Evolutionary conservation across 2,329 filamentous ascomycete species (phyloP), one percentile per base, ranked within the genome.

Genomic region (Fusarium sp.): DNA sequence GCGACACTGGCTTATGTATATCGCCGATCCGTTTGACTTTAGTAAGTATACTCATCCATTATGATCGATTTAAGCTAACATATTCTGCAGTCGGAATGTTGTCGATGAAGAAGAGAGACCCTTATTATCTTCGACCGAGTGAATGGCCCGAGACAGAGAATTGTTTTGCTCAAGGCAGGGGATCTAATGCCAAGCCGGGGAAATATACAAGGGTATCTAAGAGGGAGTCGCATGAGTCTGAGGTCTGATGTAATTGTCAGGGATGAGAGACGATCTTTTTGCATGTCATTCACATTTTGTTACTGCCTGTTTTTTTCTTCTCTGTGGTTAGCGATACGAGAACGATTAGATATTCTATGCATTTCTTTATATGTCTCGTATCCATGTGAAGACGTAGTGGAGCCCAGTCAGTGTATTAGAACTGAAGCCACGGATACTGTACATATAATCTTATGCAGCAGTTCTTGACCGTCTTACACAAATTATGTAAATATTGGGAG

Each of bases 151-250:
- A 58, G 22, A 65, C 61, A 7, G 69, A 72, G 4, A 63, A 66
- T n/a, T 63, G 60, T 29, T 75, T 75, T 65, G 69, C 73, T 30
- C 72, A 69, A 27, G 72, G 72, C n/a, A 66, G 27, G 20, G 73
- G 72, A n/a, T 62, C 71, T 4, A 74, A 74, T 9, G 60, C 45
- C 9, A 57, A 48, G 46, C 64, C 56, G 25, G 34, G 34, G 37
- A 69, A 66, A 42, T 65, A 71, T 40, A 41, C 29, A 56, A 44
- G 44, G 32, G 30, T 71, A 29, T 34, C 44, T 11, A 71, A 71
- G 61, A 25, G 59, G 20, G 64, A 65, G 20, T 65, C 42, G 40
- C 25, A 56, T 8, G 60, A 47, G 14, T 45, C 22, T 18, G 29
- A 22, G 27, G 61, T 58, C 46, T 69, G 58, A 71, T 70, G 48